phyloP scores from a whole-genome alignment of 1,284 basidiomycete species.

The Rhodofomes roseus region DNA sequence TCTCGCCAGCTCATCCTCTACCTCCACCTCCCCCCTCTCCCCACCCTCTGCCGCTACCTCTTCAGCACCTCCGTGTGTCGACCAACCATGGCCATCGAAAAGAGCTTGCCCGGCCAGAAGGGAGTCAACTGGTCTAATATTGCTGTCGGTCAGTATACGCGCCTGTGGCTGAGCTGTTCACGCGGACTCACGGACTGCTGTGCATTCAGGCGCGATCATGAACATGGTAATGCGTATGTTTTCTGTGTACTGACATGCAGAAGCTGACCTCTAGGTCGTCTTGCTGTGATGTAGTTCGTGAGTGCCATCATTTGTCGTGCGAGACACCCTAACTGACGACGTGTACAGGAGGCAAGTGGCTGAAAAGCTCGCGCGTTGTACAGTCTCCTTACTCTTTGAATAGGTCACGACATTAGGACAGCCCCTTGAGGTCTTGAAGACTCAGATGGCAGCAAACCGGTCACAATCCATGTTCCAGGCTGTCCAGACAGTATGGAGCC shows the following conservation, averaged over 20 bases:
- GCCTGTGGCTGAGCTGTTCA: slow-evolving; percentile 18
- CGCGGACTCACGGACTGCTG: slow-evolving; percentile 15
- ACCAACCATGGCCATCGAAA: slow-evolving; percentile 68
- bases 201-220: slow-evolving; percentile 82
- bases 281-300: slow-evolving; percentile 47
- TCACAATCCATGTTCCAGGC: slow-evolving; percentile 90
- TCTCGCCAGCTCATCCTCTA: slow-evolving; percentile 14
- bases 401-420: slow-evolving; percentile 97
- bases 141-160: slow-evolving; percentile 76
- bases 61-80: slow-evolving; percentile 19
- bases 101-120: slow-evolving; percentile 81
- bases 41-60: slow-evolving; percentile 15
- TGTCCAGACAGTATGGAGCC: slow-evolving; percentile 82
- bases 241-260: background rate
- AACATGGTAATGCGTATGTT: slow-evolving; percentile 67
- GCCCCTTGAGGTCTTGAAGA: slow-evolving; percentile 98
- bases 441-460: slow-evolving; percentile 96
- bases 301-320: slow-evolving; percentile 26
- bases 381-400: slow-evolving; percentile 1
- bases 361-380: background rate
- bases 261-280: background rate
- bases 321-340: slow-evolving; percentile 11
- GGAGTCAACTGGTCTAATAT: slow-evolving; percentile 99
- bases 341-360: slow-evolving; percentile 43
- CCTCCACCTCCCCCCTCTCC: slow-evolving; percentile 16